Conservation (phyloP, 371 early-diverging fungal species). For the Mucor velutinosus region DNA sequence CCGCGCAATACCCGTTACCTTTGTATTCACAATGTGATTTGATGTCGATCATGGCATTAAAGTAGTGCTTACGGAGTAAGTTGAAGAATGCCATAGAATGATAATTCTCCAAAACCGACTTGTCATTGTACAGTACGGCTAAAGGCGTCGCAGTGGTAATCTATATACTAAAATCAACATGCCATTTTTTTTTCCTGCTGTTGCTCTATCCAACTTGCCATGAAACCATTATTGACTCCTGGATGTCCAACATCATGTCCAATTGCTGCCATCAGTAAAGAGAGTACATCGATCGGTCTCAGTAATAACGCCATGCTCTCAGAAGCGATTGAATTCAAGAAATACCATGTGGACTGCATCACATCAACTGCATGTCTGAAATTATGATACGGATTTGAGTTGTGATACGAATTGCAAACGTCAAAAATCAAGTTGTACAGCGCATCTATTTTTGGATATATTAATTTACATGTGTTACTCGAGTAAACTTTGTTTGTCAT, state of each 20-base stretch:
- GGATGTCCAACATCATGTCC: conserved; percentile 90
- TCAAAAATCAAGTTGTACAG: conserved; percentile 67
- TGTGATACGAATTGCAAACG: conserved; percentile 69
- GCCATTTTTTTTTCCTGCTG: neutral
- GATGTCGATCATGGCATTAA: conserved; percentile 36
- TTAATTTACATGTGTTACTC: neutral
- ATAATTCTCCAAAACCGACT: conserved; percentile 91
- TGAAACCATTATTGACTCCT: conserved; percentile 81
- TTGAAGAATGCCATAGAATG: conserved; percentile 86
- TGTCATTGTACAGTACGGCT: conserved; percentile 90
- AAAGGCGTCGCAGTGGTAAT: conserved; percentile 76
- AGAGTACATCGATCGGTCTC: conserved; percentile 68
- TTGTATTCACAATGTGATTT: conserved; percentile 29
- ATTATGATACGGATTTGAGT: conserved; percentile 83
- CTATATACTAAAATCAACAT: conserved; percentile 21
- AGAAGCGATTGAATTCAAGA: conserved; percentile 36
- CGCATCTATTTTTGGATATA: conserved; percentile 36
- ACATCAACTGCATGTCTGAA: conserved; percentile 88
- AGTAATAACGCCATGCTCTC: conserved; percentile 34
- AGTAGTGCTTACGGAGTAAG: conserved; percentile 67
- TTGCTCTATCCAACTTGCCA: conserved; percentile 44
- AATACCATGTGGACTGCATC: conserved; percentile 79
- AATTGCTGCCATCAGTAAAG: conserved; percentile 74
- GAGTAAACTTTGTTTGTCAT: neutral
- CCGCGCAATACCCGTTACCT: conserved; percentile 20